phyloP scores from a whole-genome alignment of 2,329 filamentous ascomycete species.

The Pseudocercospora eumusae region DNA sequence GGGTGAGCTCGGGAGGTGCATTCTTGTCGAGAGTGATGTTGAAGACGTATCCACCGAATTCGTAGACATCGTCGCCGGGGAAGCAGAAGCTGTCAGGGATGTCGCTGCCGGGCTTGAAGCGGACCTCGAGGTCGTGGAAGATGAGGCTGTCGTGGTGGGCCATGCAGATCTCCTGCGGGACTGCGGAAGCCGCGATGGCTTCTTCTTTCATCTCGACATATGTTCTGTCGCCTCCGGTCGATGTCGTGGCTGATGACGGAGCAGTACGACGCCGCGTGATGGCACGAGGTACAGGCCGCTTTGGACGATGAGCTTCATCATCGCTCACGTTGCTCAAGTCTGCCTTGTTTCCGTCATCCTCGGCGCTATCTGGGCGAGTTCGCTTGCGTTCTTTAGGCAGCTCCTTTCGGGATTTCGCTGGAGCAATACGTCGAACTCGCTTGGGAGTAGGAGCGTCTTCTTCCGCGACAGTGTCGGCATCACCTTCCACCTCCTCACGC shows the following conservation, averaged over 20 bases:
- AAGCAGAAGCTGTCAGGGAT: neutral
- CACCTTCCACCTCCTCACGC: neutral
- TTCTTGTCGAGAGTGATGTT: neutral
- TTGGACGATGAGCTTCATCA: neutral
- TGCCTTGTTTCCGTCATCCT: neutral
- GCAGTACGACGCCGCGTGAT: no score
- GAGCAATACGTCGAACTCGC: neutral
- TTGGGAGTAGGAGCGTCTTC: neutral
- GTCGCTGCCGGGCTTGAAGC: neutral
- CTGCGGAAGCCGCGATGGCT: no score
- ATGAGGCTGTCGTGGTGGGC: neutral
- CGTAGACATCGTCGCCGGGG: neutral
- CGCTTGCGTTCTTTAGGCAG: neutral
- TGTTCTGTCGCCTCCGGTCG: no score
- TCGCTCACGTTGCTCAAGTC: neutral
- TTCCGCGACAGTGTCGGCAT: neutral
- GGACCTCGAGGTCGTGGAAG: neutral
- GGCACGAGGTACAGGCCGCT: no score
- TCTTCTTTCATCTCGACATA: no score
- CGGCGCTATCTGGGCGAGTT: neutral
- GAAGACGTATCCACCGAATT: neutral
- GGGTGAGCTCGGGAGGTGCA: neutral
- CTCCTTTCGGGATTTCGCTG: neutral
- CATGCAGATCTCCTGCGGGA: neutral
- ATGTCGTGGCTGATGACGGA: no score